Evolutionary conservation across 768 basidiomycete genomes (phyloP), one percentile per base, ranked within the genome.

Genomic region (Trametes cingulata): DNA sequence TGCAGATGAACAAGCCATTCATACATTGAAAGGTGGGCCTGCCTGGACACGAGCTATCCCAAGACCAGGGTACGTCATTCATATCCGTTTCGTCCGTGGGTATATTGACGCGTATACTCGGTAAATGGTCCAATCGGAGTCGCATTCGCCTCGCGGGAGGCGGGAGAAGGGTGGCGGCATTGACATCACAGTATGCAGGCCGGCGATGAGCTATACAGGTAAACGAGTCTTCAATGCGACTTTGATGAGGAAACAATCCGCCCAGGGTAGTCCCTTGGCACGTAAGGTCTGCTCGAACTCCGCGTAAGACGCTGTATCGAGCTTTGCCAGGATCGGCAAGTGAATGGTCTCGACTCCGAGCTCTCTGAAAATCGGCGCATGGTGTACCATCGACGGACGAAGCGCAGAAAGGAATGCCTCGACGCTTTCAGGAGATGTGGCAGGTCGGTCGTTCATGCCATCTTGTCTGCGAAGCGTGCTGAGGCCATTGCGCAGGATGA

Each of bases 241-340:
- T 25, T 41, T 54, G 14, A 60, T 48, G 6, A 53, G 22, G 46
- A 53, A 54, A 2, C 51, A 14, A 10, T 53, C 58, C 20, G 37
- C 52, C 52, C 58, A 60, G 0, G 46, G 19, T 13, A 53, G 8
- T 7, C 46, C 58, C 37, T 19, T 54, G 39, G 14, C 17, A 17
- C 36, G 19, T 14, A 60, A 37, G n/a, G 37, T 40, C 7, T 54
- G 24, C 19, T 60, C 58, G 39, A 53, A 53, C 39, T 54, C 58
- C 1, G n/a, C 29, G 27, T 53, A 60, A 14, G 29, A 25, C 35
- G 37, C 45, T 1, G 45, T 25, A 20, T 60, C 46, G 19, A 60
- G 19, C 46, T 39, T 17, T 9, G 45, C 52, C 15, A 60, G 43
- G 13, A 60, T 47, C 27, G 45, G 58, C n/a, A 60, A n/a, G 24